Percentiles rank a stretch among this genome's conserved stretches.
These are phyloP conservation scores for Dactylellina drechsleri DNA, from an alignment of 2,329 filamentous ascomycete genomes.

Conservation along the genomic window DNA sequence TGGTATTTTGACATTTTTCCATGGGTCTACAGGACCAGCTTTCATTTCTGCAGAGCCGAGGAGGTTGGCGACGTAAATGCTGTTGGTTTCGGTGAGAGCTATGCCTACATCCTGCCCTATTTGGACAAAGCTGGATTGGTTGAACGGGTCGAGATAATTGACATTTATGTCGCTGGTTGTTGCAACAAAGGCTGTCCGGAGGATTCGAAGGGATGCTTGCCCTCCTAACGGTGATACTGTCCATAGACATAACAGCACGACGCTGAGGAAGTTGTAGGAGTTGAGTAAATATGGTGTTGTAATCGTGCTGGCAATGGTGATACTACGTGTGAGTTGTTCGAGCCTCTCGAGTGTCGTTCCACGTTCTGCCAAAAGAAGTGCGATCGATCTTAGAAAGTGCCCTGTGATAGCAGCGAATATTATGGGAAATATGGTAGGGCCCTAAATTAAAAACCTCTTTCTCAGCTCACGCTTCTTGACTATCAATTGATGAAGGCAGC, in stretches of 20 bases:
- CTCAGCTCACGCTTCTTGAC: not conserved
- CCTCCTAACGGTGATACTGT: slow-evolving; percentile 39
- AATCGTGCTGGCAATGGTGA: slow-evolving; percentile 36
- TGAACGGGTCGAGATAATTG: slow-evolving; percentile 46
- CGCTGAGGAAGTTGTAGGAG: slow-evolving; percentile 44
- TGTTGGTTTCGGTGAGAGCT: slow-evolving; percentile 20
- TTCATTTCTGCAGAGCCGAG: slow-evolving; percentile 43
- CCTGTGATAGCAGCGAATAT: slow-evolving; percentile 48
- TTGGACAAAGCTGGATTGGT: slow-evolving; percentile 32
- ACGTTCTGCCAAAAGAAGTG: slow-evolving; percentile 39
- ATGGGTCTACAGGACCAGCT: slow-evolving; percentile 33
- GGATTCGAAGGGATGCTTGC: slow-evolving; percentile 45
- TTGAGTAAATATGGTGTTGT: slow-evolving; percentile 37
- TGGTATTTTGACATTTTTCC: slow-evolving; percentile 46
- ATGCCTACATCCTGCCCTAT: slow-evolving; percentile 33
- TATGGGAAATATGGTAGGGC: slow-evolving; percentile 48
- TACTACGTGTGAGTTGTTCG: slow-evolving; percentile 42
- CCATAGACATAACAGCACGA: slow-evolving; percentile 36
- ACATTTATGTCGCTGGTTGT: slow-evolving; percentile 10
- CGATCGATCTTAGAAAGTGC: slow-evolving; percentile 39
- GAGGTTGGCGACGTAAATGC: slow-evolving; percentile 41
- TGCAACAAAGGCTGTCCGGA: slow-evolving; percentile 30
- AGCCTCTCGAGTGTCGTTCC: slow-evolving; percentile 41
- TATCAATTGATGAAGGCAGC: too few species aligned
- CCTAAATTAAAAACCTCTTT: slow-evolving; percentile 1